A percentile compares a stretch with the other conserved stretches of the same genome.
phyloP scores from a whole-genome alignment of 192 early-diverging fungal species.

The Geranomyces variabilis region DNA sequence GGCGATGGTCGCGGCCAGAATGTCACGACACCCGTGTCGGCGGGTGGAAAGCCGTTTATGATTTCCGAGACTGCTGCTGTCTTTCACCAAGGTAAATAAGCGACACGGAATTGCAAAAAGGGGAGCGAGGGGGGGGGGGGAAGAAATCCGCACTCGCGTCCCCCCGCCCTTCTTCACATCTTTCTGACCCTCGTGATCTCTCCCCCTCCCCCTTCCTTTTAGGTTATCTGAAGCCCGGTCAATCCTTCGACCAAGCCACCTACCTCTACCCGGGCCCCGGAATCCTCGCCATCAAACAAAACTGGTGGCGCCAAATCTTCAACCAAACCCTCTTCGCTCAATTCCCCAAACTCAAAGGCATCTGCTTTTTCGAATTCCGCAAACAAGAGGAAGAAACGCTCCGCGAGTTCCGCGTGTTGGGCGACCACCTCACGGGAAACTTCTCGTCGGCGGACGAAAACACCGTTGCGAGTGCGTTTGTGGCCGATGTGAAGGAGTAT shows the following conservation, averaged over 20 bases:
- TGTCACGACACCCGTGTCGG: slow-evolving; percentile 21
- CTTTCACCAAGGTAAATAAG: slow-evolving; percentile 13
- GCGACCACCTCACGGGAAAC: slow-evolving; percentile 16
- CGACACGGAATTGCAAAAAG: background rate
- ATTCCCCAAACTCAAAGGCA: slow-evolving; percentile 44
- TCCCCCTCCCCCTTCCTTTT: background rate
- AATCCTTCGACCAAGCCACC: slow-evolving; percentile 1
- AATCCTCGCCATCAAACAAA: slow-evolving; percentile 44
- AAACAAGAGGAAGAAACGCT: slow-evolving; percentile 44
- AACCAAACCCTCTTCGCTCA: slow-evolving; percentile 22
- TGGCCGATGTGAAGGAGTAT: slow-evolving; percentile 5
- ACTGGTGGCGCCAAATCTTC: slow-evolving; percentile 53
- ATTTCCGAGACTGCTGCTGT: slow-evolving; percentile 40
- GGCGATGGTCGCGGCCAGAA: slow-evolving; percentile 29
- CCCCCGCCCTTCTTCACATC: background rate
- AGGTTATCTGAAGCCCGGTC: slow-evolving; percentile 5
- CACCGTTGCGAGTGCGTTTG: slow-evolving; percentile 6
- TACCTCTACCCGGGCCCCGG: slow-evolving; percentile 24
- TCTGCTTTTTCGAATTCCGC: slow-evolving; percentile 45
- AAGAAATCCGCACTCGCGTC: background rate
- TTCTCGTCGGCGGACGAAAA: background rate
- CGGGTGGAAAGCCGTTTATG: slow-evolving; percentile 50
- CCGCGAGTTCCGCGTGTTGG: slow-evolving; percentile 44
- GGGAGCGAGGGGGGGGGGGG: too few relatives aligned
- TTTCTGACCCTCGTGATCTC: background rate